phyloP scores from a whole-genome alignment of 2,329 filamentous ascomycete genomes.

The Helminthosporium solani region DNA sequence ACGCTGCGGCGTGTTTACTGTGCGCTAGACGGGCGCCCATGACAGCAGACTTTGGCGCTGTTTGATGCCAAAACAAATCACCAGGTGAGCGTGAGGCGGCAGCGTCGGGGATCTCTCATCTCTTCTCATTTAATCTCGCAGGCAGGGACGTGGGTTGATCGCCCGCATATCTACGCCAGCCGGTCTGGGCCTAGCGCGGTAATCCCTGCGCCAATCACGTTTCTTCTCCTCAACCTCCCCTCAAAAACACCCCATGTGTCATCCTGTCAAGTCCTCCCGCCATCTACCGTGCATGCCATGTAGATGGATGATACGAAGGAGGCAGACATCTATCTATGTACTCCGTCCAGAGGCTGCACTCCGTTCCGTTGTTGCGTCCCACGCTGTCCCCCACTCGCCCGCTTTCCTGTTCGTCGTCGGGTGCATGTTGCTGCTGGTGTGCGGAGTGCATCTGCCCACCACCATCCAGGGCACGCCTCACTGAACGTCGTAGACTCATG shows the following conservation, averaged over 20 bases:
- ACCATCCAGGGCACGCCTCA: too few species aligned
- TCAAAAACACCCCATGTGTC: slow-evolving; percentile 22
- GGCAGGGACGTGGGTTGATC: too few species aligned
- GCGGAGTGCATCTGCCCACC: too few species aligned
- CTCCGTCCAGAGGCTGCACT: too few species aligned
- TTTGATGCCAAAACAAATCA: slow-evolving; percentile 5
- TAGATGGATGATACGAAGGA: too few species aligned
- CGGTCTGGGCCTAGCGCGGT: slow-evolving; percentile 20
- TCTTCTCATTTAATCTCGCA: background rate
- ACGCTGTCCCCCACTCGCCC: too few species aligned
- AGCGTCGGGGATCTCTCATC: slow-evolving; percentile 16
- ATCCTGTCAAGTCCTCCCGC: background rate
- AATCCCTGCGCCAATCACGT: slow-evolving; percentile 37
- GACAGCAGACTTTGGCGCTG: background rate
- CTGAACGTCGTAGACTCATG: too few species aligned
- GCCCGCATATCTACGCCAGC: slow-evolving; percentile 20
- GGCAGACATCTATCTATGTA: too few species aligned
- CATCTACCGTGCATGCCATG: slow-evolving; percentile 1
- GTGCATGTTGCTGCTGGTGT: too few species aligned
- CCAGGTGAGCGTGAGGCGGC: slow-evolving; percentile 11
- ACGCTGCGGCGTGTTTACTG: background rate
- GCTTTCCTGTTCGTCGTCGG: too few species aligned
- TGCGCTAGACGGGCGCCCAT: background rate
- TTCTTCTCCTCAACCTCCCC: slow-evolving; percentile 13
- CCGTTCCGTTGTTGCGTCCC: too few species aligned